phyloP scores from a whole-genome alignment of 2,329 filamentous ascomycete genomes.

The Eutypa lata region DNA sequence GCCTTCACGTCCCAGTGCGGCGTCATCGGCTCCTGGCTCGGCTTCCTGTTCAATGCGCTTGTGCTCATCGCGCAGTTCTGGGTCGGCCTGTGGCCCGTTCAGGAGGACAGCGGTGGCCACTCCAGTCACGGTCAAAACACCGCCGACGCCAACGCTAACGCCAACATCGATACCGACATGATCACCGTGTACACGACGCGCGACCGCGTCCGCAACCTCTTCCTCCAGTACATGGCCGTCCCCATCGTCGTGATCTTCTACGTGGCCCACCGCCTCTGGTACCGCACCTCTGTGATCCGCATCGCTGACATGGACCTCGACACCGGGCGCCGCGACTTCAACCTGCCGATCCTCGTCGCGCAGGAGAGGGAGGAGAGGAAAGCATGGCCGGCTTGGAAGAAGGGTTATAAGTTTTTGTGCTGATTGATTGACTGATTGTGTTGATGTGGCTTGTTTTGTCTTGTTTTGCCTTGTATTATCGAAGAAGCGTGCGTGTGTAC shows the following conservation, averaged over 20 bases:
- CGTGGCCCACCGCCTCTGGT: slow-evolving; percentile 71
- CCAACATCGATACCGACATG: too few species aligned
- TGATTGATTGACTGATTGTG: slow-evolving; percentile 31
- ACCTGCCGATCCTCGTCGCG: slow-evolving; percentile 72
- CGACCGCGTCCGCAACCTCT: slow-evolving; percentile 63
- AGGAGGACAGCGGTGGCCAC: slow-evolving; percentile 42
- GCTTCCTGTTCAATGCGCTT: slow-evolving; percentile 70
- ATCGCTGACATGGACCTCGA: slow-evolving; percentile 78
- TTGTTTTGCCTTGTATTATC: not conserved
- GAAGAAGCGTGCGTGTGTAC: too few species aligned
- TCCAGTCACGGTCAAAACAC: not conserved
- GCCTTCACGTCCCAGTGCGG: slow-evolving; percentile 81
- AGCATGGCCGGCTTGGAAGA: slow-evolving; percentile 75
- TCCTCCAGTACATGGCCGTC: slow-evolving; percentile 67
- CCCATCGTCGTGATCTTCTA: slow-evolving; percentile 69
- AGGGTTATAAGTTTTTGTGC: slow-evolving; percentile 69
- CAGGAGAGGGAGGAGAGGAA: slow-evolving; percentile 75
- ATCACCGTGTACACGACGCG: slow-evolving; percentile 10
- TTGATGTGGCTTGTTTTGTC: not conserved
- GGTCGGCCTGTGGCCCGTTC: slow-evolving; percentile 76
- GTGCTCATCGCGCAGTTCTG: slow-evolving; percentile 85
- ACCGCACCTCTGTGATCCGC: slow-evolving; percentile 64
- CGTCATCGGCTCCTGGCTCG: slow-evolving; percentile 75
- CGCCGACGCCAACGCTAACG: not conserved
- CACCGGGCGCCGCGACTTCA: slow-evolving; percentile 81